A percentile compares a stretch with the other conserved stretches of the same genome.
These are phyloP conservation scores for Pseudozyma hubeiensis DNA, from an alignment of 1,284 basidiomycete genomes.

Conservation along the genomic window DNA sequence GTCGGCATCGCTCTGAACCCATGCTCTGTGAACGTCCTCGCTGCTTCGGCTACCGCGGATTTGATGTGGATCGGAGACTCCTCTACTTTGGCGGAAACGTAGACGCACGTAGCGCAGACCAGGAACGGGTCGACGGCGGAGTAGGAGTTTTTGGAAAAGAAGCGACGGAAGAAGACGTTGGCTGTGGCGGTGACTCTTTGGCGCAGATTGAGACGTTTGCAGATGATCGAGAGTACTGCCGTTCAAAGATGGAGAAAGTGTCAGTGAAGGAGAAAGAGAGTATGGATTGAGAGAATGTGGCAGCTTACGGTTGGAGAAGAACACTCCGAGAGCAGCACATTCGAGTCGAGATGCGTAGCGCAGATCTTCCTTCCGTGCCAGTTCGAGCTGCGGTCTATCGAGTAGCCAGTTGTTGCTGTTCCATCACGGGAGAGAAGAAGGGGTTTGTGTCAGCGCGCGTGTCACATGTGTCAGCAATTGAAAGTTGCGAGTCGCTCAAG, in stretches of 20 bases:
- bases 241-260: neutral
- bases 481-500: neutral
- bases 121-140: slow-evolving; percentile 93
- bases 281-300: neutral
- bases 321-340: slow-evolving; percentile 59
- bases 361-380: slow-evolving; percentile 59
- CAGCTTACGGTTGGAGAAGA: slow-evolving; percentile 59
- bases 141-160: slow-evolving; percentile 78
- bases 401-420: slow-evolving; percentile 65
- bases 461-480: too few relatives aligned
- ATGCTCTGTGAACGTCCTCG: slow-evolving; percentile 65
- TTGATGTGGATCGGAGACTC: slow-evolving; percentile 96
- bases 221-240: slow-evolving; percentile 80
- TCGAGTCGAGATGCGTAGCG: slow-evolving; percentile 55
- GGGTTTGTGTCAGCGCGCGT: neutral
- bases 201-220: slow-evolving; percentile 83
- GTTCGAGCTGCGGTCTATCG: slow-evolving; percentile 51
- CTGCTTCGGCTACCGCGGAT: slow-evolving; percentile 85
- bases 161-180: slow-evolving; percentile 90
- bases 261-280: neutral
- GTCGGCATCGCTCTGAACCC: slow-evolving; percentile 75
- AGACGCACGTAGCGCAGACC: slow-evolving; percentile 91
- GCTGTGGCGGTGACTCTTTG: slow-evolving; percentile 93
- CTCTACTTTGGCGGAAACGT: slow-evolving; percentile 95
- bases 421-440: neutral